These are phyloP conservation scores for Malania oleifera DNA, from an alignment of 164 flowering plant species.

Conservation along the genomic window DNA sequence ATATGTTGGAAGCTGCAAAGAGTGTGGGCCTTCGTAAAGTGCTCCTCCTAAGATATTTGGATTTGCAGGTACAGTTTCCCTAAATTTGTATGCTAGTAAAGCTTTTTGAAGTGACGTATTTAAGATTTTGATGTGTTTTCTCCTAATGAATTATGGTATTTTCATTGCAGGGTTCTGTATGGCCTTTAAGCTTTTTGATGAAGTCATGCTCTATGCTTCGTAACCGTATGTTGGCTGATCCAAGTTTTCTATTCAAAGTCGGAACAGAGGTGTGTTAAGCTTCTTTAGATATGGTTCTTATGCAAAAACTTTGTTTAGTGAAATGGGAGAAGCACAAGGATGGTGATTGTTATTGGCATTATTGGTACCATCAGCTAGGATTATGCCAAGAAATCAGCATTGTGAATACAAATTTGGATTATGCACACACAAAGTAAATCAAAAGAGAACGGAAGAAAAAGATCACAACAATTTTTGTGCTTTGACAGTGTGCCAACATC, in stretches of 20 bases:
- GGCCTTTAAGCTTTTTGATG: constrained; percentile 65
- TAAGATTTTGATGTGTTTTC: not conserved
- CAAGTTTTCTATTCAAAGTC: constrained; percentile 82
- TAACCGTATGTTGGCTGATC: constrained; percentile 89
- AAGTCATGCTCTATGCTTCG: constrained; percentile 67
- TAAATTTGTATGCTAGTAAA: not conserved
- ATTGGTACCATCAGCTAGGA: no score
- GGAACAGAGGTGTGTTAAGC: constrained; percentile 71
- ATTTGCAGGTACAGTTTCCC: constrained; percentile 52
- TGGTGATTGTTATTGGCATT: no score
- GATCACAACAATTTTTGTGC: no score
- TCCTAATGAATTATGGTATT: not conserved
- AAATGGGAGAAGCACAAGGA: no score
- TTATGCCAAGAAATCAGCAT: no score
- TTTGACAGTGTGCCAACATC: no score
- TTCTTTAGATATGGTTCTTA: not conserved
- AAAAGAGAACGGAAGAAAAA: no score
- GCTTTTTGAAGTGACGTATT: no score
- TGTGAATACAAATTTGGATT: no score
- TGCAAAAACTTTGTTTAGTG: not conserved
- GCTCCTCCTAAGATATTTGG: constrained; percentile 59
- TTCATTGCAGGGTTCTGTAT: constrained; percentile 44
- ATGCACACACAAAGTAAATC: no score
- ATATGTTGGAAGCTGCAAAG: constrained; percentile 78
- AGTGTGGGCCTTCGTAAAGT: constrained; percentile 49